phyloP scores from a whole-genome alignment of 495 filamentous ascomycete genomes.

The Umbilicaria muhlenbergii region DNA sequence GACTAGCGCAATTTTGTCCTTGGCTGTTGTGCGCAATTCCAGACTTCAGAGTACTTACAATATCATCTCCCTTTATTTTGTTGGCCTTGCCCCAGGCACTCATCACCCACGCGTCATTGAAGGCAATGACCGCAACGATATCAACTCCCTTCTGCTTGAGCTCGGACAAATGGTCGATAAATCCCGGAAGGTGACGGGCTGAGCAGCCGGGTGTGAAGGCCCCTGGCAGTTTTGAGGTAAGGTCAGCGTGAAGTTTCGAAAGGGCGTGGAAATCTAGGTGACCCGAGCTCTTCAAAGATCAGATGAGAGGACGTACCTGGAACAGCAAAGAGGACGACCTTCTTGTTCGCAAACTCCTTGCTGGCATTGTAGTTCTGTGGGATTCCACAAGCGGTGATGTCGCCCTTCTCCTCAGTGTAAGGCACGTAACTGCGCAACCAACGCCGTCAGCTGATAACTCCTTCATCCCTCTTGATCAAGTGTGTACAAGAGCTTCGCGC shows the following conservation, averaged over 20 bases:
- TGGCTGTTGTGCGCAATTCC: no score
- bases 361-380: constrained; percentile 69
- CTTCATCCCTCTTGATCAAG: no score
- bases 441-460: neutral
- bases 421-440: constrained; percentile 47
- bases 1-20: no score
- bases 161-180: constrained; percentile 55
- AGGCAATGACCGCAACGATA: constrained; percentile 67
- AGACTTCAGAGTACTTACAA: constrained; percentile 35
- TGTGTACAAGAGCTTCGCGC: no score
- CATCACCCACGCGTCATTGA: constrained; percentile 89
- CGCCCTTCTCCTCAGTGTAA: constrained; percentile 43
- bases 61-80: constrained; percentile 59
- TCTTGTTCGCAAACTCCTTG: constrained; percentile 77
- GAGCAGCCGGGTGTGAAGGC: constrained; percentile 95
- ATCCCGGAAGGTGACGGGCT: constrained; percentile 71
- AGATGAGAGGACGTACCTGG: constrained; percentile 36
- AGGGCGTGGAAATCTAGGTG: constrained; percentile 1
- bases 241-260: constrained; percentile 11
- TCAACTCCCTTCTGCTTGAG: constrained; percentile 79
- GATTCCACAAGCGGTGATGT: constrained; percentile 61
- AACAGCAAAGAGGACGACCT: constrained; percentile 79
- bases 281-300: neutral
- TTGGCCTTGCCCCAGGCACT: constrained; percentile 94
- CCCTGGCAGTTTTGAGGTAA: constrained; percentile 23